Evolutionary conservation across 2,329 filamentous ascomycete genomes (phyloP).

Genomic region (Clathrospora elynae): DNA sequence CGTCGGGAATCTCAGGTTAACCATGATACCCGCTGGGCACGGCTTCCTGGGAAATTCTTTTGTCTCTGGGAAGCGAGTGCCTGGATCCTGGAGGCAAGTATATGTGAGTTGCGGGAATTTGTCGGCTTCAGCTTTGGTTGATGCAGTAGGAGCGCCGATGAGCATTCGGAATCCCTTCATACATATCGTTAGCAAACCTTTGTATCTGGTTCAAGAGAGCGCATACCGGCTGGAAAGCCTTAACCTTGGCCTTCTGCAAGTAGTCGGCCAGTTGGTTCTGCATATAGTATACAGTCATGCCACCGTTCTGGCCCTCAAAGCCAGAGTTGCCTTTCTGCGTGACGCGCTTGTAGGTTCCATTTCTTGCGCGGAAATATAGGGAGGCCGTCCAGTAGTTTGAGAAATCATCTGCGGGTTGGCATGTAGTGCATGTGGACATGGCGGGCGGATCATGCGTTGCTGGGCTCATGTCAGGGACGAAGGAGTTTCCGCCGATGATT

Average conservation of each 20-base stretch:
- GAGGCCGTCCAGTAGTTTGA: slow-evolving; percentile 38
- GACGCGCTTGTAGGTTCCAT: slow-evolving; percentile 36
- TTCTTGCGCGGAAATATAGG: slow-evolving; percentile 30
- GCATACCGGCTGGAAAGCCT: slow-evolving; percentile 47
- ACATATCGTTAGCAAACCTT: not conserved
- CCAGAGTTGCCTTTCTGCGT: slow-evolving; percentile 29
- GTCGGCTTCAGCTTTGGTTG: slow-evolving; percentile 40
- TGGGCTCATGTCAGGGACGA: slow-evolving; percentile 29
- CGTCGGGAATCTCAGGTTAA: slow-evolving; percentile 50
- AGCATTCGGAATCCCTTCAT: slow-evolving; percentile 35
- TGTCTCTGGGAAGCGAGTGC: slow-evolving; percentile 50
- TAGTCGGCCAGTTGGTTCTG: slow-evolving; percentile 34
- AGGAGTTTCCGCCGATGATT: slow-evolving; percentile 37
- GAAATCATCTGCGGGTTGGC: slow-evolving; percentile 26
- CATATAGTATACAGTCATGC: slow-evolving; percentile 41
- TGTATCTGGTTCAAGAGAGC: too few species aligned
- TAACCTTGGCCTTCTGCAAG: slow-evolving; percentile 46
- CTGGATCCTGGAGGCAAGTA: slow-evolving; percentile 51
- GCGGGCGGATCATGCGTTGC: slow-evolving; percentile 25
- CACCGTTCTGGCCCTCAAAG: slow-evolving; percentile 36
- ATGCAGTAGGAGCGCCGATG: slow-evolving; percentile 30
- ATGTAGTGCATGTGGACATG: slow-evolving; percentile 35
- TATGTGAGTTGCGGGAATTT: slow-evolving; percentile 54
- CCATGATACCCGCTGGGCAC: slow-evolving; percentile 53
- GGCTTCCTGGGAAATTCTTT: slow-evolving; percentile 49